Base-by-base conservation (phyloP, 2,329 filamentous ascomycete species). In the Coniochaeta pulveracea region DNA sequence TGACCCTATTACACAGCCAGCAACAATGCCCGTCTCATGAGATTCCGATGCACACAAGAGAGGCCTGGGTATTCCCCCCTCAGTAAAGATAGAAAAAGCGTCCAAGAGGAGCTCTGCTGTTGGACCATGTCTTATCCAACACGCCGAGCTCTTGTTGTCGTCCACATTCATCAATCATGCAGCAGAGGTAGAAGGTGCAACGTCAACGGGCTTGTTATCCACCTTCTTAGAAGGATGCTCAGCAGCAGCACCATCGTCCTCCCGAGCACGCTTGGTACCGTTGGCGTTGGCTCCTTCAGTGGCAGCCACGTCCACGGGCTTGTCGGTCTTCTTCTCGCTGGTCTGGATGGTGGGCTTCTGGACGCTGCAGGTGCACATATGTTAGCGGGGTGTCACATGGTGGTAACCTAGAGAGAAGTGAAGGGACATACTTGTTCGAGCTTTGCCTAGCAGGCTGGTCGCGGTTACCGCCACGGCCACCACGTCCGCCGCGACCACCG, bases 221-320 rank as follows among this genome's bases (percentile, higher is more conserved):
- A 75, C 64, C 60, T 79, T 80, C 64, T 80, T 80, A 14, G 71
- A 63, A 3, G 69, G 58, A 19, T 63, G 69, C 37, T 62, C 41
- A 19, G 46, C 51, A 14, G 28, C 28, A 10, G 18, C 58, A 19
- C 68, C 69, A 10, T 47, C 41, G 7, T 72, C 68, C 8, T 75
- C 70, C 34, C 70, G 66, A 19, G 57, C 42, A 35, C 72, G 71
- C 61, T 77, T 76, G 50, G 57, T 60, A 43, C 64, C 40, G 40
- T 47, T 44, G 32, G 37, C 43, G 34, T 51, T 47, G 43, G 39
- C 43, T 23, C 48, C 22, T 24, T n/a, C 22, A 24, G 22, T 24
- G 9, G 22, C 9, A n/a, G n/a, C n/a, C n/a, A n/a, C n/a, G n/a
- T n/a, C n/a, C n/a, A n/a, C n/a, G n/a, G n/a, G n/a, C n/a, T n/a